Conservation (phyloP, 2,329 filamentous ascomycete species). For the Falciphora oryzae region DNA sequence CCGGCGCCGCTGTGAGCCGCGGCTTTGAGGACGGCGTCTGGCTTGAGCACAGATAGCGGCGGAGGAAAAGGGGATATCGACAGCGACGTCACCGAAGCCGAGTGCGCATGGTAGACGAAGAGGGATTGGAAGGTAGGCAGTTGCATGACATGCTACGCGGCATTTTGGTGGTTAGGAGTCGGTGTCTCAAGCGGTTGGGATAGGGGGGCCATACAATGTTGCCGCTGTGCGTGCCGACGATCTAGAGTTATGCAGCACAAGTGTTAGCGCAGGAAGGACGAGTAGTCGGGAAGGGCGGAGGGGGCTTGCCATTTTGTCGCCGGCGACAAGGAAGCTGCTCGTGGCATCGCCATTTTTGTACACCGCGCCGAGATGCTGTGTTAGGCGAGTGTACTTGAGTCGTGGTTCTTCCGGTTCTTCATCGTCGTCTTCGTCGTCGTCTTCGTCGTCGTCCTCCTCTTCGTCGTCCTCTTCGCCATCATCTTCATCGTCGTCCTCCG, state of each 20-base stretch:
- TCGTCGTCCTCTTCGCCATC: slow-evolving; percentile 39
- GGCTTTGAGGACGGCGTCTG: slow-evolving; percentile 33
- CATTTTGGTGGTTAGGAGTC: slow-evolving; percentile 22
- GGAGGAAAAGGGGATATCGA: slow-evolving; percentile 83
- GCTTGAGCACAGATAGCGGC: slow-evolving; percentile 38
- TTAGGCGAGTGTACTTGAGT: slow-evolving; percentile 87
- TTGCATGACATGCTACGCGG: slow-evolving; percentile 70
- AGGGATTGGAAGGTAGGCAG: slow-evolving; percentile 76
- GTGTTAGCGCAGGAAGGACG: neutral
- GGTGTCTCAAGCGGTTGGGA: neutral
- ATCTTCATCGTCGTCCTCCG: slow-evolving; percentile 19
- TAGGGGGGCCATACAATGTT: slow-evolving; percentile 65
- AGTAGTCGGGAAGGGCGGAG: neutral
- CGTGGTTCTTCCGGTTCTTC: slow-evolving; percentile 91
- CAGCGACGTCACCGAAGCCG: slow-evolving; percentile 81
- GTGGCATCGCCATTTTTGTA: slow-evolving; percentile 96
- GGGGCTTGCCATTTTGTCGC: slow-evolving; percentile 87
- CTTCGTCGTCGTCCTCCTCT: slow-evolving; percentile 46
- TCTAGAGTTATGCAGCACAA: slow-evolving; percentile 39
- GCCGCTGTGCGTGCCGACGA: slow-evolving; percentile 92
- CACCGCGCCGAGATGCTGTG: slow-evolving; percentile 68
- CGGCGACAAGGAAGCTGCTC: slow-evolving; percentile 81
- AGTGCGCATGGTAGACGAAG: slow-evolving; percentile 86
- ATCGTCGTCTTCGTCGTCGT: slow-evolving; percentile 66
- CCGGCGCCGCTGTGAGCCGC: slow-evolving; percentile 28